A percentile compares a stretch with the other conserved stretches of the same genome.
These are phyloP conservation scores for Paragyromitra xinjiangensis DNA, from an alignment of 495 filamentous ascomycete species.

Conservation along the genomic window DNA sequence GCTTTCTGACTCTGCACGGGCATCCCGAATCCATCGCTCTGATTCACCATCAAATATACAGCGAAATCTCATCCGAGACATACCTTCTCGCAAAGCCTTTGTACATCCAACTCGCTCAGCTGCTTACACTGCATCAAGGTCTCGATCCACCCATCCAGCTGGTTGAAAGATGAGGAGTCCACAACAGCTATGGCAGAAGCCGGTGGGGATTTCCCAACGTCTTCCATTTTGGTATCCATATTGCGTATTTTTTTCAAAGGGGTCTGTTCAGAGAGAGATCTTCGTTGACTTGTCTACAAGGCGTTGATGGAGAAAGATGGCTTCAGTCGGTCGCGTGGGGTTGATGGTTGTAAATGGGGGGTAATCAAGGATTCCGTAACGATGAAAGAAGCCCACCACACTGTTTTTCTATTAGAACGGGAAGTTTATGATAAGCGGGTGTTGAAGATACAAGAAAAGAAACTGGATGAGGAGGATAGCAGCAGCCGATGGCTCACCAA, in stretches of 20 bases:
- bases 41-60: conserved; percentile 26
- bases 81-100: conserved; percentile 97
- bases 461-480: conserved; percentile 30
- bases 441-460: conserved; percentile 23
- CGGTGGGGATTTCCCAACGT: conserved; percentile 87
- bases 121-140: conserved; percentile 99
- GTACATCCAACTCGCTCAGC: conserved; percentile 91
- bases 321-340: conserved; percentile 42
- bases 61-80: conserved; percentile 54
- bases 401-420: conserved; percentile 39
- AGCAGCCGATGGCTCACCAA: conserved; percentile 37
- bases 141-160: conserved; percentile 97
- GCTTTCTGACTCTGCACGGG: conserved; percentile 17
- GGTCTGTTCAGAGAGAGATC: conserved; percentile 14
- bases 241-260: conserved; percentile 41
- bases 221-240: conserved; percentile 99
- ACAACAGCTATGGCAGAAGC: conserved; percentile 76
- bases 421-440: conserved; percentile 34
- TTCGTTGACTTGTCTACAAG: conserved; percentile 38
- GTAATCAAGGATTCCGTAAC: conserved; percentile 47
- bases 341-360: conserved; percentile 49
- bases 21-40: conserved; percentile 30
- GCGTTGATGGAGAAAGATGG: conserved; percentile 30
- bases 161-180: conserved; percentile 89
- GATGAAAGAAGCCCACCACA: conserved; percentile 54